Percentiles rank a stretch among this genome's conserved stretches.
Conservation (phyloP, 1,284 basidiomycete species). For the Agaricales sp. region DNA sequence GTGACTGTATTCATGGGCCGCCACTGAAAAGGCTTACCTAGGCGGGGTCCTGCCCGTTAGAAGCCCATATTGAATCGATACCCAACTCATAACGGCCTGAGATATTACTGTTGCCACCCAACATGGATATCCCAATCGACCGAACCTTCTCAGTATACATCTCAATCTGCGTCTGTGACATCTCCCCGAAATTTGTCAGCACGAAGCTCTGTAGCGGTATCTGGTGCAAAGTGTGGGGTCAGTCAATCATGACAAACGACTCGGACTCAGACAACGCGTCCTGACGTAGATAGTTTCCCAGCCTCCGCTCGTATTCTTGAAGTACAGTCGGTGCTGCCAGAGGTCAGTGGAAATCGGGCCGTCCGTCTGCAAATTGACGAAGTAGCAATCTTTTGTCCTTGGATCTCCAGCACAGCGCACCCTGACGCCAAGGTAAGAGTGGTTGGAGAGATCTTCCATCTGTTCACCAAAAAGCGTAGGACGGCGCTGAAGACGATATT, state of each 20-base stretch:
- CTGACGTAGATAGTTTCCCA: constrained; percentile 84
- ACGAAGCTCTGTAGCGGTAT: constrained; percentile 79
- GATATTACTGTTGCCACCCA: constrained; percentile 68
- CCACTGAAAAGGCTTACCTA: not conserved
- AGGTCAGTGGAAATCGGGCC: constrained; percentile 71
- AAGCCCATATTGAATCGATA: constrained; percentile 58
- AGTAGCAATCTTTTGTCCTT: constrained; percentile 67
- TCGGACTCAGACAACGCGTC: constrained; percentile 10
- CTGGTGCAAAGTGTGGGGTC: constrained; percentile 30
- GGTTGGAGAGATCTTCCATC: constrained; percentile 70
- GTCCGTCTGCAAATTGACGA: constrained; percentile 83
- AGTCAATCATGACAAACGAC: constrained; percentile 8
- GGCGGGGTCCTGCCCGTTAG: constrained; percentile 37
- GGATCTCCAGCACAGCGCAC: constrained; percentile 64
- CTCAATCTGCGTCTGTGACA: constrained; percentile 54
- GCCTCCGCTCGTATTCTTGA: constrained; percentile 54
- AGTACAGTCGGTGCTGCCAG: constrained; percentile 84
- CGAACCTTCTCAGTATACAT: constrained; percentile 73
- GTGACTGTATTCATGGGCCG: too few relatives aligned
- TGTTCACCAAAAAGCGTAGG: constrained; percentile 77
- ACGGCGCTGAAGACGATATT: constrained; percentile 39
- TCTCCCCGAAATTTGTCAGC: constrained; percentile 73
- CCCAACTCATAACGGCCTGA: constrained; percentile 69
- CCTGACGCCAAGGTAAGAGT: constrained; percentile 71
- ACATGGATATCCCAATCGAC: constrained; percentile 74